Conservation (phyloP, 495 filamentous ascomycete species). For the Penicillium psychrofluorescens region DNA sequence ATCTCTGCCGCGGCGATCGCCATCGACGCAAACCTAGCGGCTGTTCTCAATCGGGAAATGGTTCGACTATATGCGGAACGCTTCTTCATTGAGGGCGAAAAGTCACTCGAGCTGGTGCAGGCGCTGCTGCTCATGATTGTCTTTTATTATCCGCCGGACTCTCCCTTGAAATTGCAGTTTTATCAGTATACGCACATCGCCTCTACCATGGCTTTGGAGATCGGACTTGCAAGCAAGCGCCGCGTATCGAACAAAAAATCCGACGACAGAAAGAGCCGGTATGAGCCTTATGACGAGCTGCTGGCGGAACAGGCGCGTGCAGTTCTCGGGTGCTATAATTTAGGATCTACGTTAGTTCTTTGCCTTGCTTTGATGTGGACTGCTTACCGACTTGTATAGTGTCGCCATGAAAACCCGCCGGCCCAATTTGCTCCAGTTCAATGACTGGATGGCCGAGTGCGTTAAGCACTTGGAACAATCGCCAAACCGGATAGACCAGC, state of each 20-base stretch:
- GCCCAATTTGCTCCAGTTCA: conserved; percentile 44
- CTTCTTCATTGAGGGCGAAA: conserved; percentile 43
- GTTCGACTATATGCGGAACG: conserved; percentile 38
- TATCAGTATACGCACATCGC: conserved; percentile 51
- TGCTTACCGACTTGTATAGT: conserved; percentile 14
- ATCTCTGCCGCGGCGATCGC: conserved; percentile 40
- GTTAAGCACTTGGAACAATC: conserved; percentile 30
- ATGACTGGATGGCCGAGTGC: conserved; percentile 42
- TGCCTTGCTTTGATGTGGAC: too few relatives aligned
- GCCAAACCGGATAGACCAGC: conserved; percentile 31
- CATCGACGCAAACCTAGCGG: conserved; percentile 33
- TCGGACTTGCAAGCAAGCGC: conserved; percentile 37
- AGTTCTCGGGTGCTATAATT: conserved; percentile 40
- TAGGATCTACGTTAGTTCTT: conserved; percentile 31
- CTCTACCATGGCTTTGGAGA: conserved; percentile 46
- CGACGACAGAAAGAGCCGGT: conserved; percentile 12
- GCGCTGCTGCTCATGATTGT: conserved; percentile 40
- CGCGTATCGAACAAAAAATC: conserved; percentile 13
- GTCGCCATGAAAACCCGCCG: conserved; percentile 45
- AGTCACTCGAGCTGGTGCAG: conserved; percentile 47
- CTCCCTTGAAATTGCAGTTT: conserved; percentile 40
- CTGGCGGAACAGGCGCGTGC: conserved; percentile 38
- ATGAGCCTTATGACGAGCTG: conserved; percentile 21
- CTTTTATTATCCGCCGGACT: conserved; percentile 43
- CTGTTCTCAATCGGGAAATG: conserved; percentile 39